These are phyloP conservation scores for Dendrothele bispora DNA, from an alignment of 768 basidiomycete genomes.

Conservation along the genomic window DNA sequence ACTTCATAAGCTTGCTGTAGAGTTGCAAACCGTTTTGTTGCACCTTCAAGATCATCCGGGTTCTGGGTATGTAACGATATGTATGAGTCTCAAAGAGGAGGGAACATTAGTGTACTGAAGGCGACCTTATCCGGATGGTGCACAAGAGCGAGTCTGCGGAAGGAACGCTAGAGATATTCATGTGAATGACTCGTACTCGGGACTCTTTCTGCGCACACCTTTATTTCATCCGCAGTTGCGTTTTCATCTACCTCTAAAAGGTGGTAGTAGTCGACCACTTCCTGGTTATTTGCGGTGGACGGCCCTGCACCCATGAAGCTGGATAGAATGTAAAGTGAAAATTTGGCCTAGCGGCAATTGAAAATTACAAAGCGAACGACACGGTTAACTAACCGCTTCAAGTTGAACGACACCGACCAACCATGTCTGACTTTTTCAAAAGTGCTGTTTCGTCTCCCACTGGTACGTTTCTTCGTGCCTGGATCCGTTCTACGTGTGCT, in stretches of 20 bases:
- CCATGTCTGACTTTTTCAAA: slow-evolving; percentile 58
- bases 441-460: slow-evolving; percentile 29
- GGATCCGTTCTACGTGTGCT: background rate
- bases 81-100: too few relatives aligned
- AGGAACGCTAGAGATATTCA: slow-evolving; percentile 58
- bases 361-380: background rate
- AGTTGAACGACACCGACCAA: background rate
- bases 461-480: slow-evolving; percentile 20
- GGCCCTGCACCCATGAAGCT: slow-evolving; percentile 66
- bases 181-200: background rate
- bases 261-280: slow-evolving; percentile 71
- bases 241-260: slow-evolving; percentile 79
- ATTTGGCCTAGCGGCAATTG: background rate
- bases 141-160: slow-evolving; percentile 79
- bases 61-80: too few relatives aligned
- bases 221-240: slow-evolving; percentile 88
- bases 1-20: slow-evolving; percentile 98
- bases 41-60: slow-evolving; percentile 73
- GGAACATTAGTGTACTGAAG: slow-evolving; percentile 39
- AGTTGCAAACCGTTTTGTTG: slow-evolving; percentile 83
- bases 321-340: background rate
- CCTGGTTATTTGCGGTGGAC: slow-evolving; percentile 46
- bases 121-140: slow-evolving; percentile 93
- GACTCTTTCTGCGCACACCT: slow-evolving; percentile 38
- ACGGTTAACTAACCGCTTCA: background rate